phyloP scores from a whole-genome alignment of 768 basidiomycete species.

The Infundibulicybe gibba region DNA sequence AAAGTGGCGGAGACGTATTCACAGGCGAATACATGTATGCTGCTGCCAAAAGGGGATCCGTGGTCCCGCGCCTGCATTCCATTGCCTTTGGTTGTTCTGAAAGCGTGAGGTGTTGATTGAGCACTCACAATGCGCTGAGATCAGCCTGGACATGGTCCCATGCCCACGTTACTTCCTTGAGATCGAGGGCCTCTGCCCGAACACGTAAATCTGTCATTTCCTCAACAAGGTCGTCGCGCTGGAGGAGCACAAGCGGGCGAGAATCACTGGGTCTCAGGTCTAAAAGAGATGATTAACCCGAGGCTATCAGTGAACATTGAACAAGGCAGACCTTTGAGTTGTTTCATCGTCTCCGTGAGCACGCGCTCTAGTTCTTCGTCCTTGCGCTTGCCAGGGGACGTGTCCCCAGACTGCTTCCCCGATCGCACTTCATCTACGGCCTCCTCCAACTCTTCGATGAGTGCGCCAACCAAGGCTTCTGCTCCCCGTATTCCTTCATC shows the following conservation, averaged over 20 bases:
- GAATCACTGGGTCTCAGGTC: slow-evolving; percentile 13
- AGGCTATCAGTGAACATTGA: neutral
- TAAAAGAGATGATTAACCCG: neutral
- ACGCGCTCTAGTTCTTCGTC: slow-evolving; percentile 11
- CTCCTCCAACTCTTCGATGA: slow-evolving; percentile 30
- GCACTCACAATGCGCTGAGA: slow-evolving; percentile 14
- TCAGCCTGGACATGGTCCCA: slow-evolving; percentile 6
- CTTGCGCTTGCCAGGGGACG: neutral
- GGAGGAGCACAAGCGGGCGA: slow-evolving; percentile 10
- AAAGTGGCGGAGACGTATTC: slow-evolving; percentile 22
- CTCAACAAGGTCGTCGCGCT: slow-evolving; percentile 2
- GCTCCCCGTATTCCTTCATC: slow-evolving; percentile 17
- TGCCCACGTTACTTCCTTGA: slow-evolving; percentile 12
- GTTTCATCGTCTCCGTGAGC: slow-evolving; percentile 13
- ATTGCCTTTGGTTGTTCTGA: neutral
- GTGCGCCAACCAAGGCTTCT: slow-evolving; percentile 26
- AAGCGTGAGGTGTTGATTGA: neutral
- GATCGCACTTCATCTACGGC: slow-evolving; percentile 11
- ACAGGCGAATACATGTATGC: slow-evolving; percentile 20
- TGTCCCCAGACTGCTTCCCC: neutral
- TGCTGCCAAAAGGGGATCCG: slow-evolving; percentile 10
- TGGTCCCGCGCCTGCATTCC: slow-evolving; percentile 7
- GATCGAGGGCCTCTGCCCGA: slow-evolving; percentile 4
- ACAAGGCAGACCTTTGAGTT: slow-evolving; percentile 10
- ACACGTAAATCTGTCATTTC: slow-evolving; percentile 6